Conservation (phyloP, 345 rosid species). For the Linum usitatissimum region DNA sequence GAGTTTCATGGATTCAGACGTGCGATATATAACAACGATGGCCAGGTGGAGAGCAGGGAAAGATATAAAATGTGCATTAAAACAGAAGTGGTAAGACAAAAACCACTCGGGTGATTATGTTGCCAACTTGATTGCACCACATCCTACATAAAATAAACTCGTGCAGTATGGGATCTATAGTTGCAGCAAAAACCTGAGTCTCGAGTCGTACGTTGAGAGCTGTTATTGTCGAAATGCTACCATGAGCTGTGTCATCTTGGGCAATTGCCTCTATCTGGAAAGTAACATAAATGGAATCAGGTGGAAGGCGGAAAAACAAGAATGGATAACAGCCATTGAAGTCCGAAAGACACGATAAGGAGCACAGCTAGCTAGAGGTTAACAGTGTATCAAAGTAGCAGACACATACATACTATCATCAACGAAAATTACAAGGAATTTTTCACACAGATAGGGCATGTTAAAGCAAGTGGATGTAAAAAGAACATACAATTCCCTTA, state of each 20-base stretch:
- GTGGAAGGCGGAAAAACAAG: neutral
- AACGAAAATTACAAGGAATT: no score
- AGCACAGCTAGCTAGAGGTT: neutral
- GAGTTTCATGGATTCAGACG: no score
- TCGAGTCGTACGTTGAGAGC: conserved; percentile 68
- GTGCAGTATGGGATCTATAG: neutral
- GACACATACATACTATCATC: no score
- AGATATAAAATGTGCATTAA: no score
- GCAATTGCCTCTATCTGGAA: conserved; percentile 71
- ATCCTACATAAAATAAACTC: neutral
- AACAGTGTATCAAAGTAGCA: no score
- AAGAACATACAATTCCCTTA: conserved; percentile 62
- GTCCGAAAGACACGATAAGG: neutral
- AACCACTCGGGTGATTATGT: no score
- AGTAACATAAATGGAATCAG: conserved; percentile 2
- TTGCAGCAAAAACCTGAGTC: conserved; percentile 43
- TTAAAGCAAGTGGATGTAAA: neutral
- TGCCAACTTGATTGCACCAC: no score
- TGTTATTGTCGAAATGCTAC: conserved; percentile 50
- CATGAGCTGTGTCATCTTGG: conserved; percentile 59
- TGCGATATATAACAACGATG: no score
- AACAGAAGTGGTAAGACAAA: no score
- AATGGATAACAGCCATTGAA: neutral
- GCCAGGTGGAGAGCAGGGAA: no score
- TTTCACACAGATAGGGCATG: no score